phyloP scores from a whole-genome alignment of 1,284 basidiomycete genomes.

The Pseudozyma thailandica region DNA sequence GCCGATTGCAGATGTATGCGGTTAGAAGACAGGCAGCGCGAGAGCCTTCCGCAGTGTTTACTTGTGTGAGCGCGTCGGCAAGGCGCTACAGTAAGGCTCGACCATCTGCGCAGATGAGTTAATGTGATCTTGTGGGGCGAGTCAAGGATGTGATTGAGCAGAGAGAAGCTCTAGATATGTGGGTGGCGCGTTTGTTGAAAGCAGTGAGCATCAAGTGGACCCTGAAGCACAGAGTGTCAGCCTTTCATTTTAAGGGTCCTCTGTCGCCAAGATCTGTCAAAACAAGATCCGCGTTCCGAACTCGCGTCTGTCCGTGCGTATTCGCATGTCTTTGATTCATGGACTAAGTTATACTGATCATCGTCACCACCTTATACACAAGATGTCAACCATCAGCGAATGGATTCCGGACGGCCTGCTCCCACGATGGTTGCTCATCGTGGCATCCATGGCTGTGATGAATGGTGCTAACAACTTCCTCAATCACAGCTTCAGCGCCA shows the following conservation, averaged over 20 bases:
- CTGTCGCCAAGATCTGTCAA: constrained; percentile 13
- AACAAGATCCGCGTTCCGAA: constrained; percentile 30
- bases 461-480: constrained; percentile 61
- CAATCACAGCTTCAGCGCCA: constrained; percentile 51
- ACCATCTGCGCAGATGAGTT: not conserved
- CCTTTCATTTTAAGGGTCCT: not conserved
- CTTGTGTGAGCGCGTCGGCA: not conserved
- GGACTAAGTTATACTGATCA: not conserved
- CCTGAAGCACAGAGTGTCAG: constrained; percentile 10
- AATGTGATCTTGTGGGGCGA: constrained; percentile 9
- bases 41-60: not conserved
- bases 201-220: constrained; percentile 6
- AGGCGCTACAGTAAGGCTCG: no score
- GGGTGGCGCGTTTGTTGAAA: not conserved
- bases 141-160: not conserved
- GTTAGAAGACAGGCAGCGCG: not conserved
- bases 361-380: not conserved
- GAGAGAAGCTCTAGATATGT: not conserved
- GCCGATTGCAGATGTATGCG: not conserved
- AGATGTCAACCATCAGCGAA: constrained; percentile 24
- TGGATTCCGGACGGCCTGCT: constrained; percentile 53
- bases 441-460: constrained; percentile 52
- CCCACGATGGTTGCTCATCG: constrained; percentile 62
- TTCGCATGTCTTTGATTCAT: not conserved
- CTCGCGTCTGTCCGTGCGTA: constrained; percentile 3